These are phyloP conservation scores for Pestalotiopsis sp. DNA, from an alignment of 2,329 filamentous ascomycete species.

Conservation along the genomic window DNA sequence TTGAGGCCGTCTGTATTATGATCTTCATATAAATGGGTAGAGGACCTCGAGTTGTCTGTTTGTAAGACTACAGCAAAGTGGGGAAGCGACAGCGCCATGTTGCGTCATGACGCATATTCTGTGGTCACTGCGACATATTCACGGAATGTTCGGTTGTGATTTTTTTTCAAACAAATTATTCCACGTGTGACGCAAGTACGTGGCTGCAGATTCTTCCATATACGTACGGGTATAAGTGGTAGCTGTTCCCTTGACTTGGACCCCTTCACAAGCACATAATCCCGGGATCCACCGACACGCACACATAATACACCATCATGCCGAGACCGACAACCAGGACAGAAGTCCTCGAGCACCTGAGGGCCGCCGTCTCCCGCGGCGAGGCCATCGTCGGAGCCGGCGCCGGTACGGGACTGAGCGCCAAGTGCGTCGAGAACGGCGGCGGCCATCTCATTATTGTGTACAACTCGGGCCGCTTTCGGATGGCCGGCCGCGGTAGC, in stretches of 20 bases:
- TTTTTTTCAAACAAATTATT: not conserved
- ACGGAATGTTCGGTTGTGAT: not conserved
- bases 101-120: slow-evolving; percentile 10
- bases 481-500: slow-evolving; percentile 73
- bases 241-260: too few species aligned
- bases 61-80: slow-evolving; percentile 5
- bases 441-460: slow-evolving; percentile 72
- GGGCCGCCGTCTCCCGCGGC: slow-evolving; percentile 55
- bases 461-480: slow-evolving; percentile 73
- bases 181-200: not conserved
- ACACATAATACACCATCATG: slow-evolving; percentile 36
- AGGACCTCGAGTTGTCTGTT: not conserved
- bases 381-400: slow-evolving; percentile 70
- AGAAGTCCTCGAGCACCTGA: slow-evolving; percentile 58
- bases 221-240: too few species aligned
- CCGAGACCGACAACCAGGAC: slow-evolving; percentile 58
- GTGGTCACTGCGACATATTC: not conserved
- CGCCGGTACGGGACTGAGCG: slow-evolving; percentile 70
- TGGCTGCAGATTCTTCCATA: not conserved
- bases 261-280: not conserved
- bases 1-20: not conserved
- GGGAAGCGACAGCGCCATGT: not conserved
- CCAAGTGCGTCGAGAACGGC: slow-evolving; percentile 71
- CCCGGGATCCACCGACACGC: not conserved
- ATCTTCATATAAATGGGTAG: not conserved